These are phyloP conservation scores for Elongisporangium undulatum DNA, from an alignment of 352 stramenopile genomes.

Conservation along the genomic window DNA sequence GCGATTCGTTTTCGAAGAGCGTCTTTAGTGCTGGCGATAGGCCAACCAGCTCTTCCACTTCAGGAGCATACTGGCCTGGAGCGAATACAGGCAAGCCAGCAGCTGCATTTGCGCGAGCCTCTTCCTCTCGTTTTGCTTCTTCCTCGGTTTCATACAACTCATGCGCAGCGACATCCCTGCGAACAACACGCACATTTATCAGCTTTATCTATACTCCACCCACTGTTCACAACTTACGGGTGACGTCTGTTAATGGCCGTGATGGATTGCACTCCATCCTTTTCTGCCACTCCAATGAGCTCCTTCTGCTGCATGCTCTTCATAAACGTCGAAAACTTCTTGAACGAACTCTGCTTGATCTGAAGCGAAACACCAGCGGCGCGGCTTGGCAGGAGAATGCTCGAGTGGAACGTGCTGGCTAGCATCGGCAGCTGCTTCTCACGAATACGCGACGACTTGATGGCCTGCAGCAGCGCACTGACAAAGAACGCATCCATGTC, in stretches of 20 bases:
- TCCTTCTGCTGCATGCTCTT: slow-evolving; percentile 54
- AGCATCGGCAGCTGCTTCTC: slow-evolving; percentile 81
- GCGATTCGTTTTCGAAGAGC: slow-evolving; percentile 32
- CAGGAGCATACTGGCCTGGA: slow-evolving; percentile 53
- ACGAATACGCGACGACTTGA: slow-evolving; percentile 46
- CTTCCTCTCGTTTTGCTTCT: slow-evolving; percentile 41
- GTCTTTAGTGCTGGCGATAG: slow-evolving; percentile 51
- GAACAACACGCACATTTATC: background rate
- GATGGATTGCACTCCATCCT: slow-evolving; percentile 79
- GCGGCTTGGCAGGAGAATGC: slow-evolving; percentile 57
- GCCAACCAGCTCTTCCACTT: slow-evolving; percentile 64
- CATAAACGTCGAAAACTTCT: slow-evolving; percentile 77
- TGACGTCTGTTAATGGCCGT: slow-evolving; percentile 56
- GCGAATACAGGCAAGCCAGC: slow-evolving; percentile 37
- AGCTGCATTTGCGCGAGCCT: slow-evolving; percentile 28
- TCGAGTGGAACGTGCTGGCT: slow-evolving; percentile 69
- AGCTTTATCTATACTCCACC: slow-evolving; percentile 3
- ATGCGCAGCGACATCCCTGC: slow-evolving; percentile 55
- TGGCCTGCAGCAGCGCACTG: slow-evolving; percentile 53
- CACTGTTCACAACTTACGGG: slow-evolving; percentile 40
- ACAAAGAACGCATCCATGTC: slow-evolving; percentile 79
- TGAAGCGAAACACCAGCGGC: slow-evolving; percentile 51
- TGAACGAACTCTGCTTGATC: slow-evolving; percentile 77
- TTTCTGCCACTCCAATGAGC: slow-evolving; percentile 52
- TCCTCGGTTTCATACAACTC: slow-evolving; percentile 49